Conservation (phyloP, 257 asterid genomes). For the Datura wrightii region DNA sequence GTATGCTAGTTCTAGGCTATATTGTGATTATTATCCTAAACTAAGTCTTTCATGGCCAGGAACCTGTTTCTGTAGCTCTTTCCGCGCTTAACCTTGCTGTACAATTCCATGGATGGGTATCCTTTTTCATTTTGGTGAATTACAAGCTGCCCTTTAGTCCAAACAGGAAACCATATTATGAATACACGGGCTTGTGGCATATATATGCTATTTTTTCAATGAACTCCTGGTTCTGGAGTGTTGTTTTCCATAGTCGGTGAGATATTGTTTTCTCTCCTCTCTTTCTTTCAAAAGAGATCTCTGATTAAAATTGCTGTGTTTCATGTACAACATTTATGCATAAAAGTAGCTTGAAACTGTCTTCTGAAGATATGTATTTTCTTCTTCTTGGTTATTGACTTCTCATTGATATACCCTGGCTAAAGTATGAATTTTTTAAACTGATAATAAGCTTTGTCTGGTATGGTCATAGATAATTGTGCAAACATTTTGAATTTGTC, state of each 20-base stretch:
- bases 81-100: conserved; percentile 87
- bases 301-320: neutral
- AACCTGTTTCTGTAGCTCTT: conserved; percentile 90
- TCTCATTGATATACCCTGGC: neutral
- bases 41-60: conserved; percentile 50
- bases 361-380: neutral
- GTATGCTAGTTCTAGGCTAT: conserved; percentile 11
- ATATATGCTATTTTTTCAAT: conserved; percentile 72
- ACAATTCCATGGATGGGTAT: conserved; percentile 94
- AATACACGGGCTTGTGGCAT: conserved; percentile 86
- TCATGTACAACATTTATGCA: neutral
- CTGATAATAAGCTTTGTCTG: neutral
- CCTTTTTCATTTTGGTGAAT: conserved; percentile 80
- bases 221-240: conserved; percentile 91
- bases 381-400: neutral
- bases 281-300: conserved; percentile 12
- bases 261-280: conserved; percentile 34
- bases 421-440: neutral
- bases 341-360: neutral
- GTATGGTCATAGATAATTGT: neutral
- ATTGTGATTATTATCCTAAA: conserved; percentile 29
- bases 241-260: conserved; percentile 81
- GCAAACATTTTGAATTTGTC: neutral
- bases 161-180: conserved; percentile 70
- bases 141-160: conserved; percentile 74